phyloP scores from a whole-genome alignment of 2,329 filamentous ascomycete genomes.

The Neoarthrinium moseri region DNA sequence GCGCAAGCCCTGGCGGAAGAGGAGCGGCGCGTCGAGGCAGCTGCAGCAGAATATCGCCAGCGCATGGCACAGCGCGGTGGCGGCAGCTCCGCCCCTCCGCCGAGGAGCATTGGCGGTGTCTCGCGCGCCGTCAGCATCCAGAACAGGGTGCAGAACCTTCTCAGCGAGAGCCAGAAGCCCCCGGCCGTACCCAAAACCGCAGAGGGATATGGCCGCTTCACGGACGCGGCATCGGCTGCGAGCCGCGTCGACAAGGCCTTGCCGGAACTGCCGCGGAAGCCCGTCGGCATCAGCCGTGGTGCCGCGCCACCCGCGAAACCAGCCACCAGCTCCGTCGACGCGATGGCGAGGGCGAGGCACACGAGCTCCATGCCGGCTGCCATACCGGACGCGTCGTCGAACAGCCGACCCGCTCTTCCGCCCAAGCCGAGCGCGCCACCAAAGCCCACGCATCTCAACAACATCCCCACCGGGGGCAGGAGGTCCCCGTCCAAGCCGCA shows the following conservation, averaged over 20 bases:
- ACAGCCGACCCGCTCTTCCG: constrained; percentile 26
- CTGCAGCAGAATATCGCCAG: constrained; percentile 83
- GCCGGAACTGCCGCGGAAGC: constrained; percentile 52
- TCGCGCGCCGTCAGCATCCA: constrained; percentile 82
- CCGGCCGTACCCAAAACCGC: constrained; percentile 67
- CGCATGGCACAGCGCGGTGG: constrained; percentile 64
- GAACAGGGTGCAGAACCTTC: constrained; percentile 80
- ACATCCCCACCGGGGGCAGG: constrained; percentile 42
- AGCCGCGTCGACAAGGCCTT: constrained; percentile 35
- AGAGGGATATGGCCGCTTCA: constrained; percentile 86
- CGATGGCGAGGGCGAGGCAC: constrained; percentile 5
- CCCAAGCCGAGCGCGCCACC: constrained; percentile 55
- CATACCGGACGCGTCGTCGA: constrained; percentile 19
- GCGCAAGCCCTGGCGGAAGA: constrained; percentile 78
- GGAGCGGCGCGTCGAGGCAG: constrained; percentile 84
- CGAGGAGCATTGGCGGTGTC: constrained; percentile 56
- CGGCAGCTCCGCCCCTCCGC: constrained; percentile 39
- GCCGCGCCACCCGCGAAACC: constrained; percentile 19
- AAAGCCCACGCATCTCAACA: constrained; percentile 62
- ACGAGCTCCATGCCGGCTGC: constrained; percentile 15
- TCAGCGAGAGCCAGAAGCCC: constrained; percentile 73
- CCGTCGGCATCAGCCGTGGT: constrained; percentile 32
- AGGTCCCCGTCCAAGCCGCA: constrained; percentile 45
- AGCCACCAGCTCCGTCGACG: constrained; percentile 9
- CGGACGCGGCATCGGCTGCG: constrained; percentile 49